Evolutionary conservation across 192 early-diverging fungal species (phyloP).

Genomic region (Rhizoclosmatium sp.): DNA sequence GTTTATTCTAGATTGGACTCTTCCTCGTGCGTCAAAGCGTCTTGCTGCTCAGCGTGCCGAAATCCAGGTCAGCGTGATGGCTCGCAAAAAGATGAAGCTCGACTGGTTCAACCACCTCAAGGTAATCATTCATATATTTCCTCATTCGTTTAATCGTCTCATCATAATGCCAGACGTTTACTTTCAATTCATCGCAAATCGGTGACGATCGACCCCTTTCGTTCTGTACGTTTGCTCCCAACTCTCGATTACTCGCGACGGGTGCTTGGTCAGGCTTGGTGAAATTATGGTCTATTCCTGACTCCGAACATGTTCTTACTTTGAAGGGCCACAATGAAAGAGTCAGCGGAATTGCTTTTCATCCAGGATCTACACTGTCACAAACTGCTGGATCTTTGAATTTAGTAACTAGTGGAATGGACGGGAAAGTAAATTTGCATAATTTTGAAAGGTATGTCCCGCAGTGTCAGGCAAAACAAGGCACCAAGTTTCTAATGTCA

Average conservation of each 20-base stretch:
- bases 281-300: conserved; percentile 89
- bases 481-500: neutral
- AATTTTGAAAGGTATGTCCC: conserved; percentile 72
- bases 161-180: conserved; percentile 14
- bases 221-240: conserved; percentile 80
- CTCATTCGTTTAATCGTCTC: neutral
- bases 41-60: conserved; percentile 72
- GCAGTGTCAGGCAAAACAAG: neutral
- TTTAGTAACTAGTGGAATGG: conserved; percentile 85
- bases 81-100: conserved; percentile 74
- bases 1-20: conserved; percentile 28
- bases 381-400: conserved; percentile 68
- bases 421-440: conserved; percentile 84
- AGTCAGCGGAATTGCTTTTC: conserved; percentile 88
- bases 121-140: conserved; percentile 46
- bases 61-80: conserved; percentile 66
- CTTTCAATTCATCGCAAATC: conserved; percentile 71
- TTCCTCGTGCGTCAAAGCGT: conserved; percentile 71
- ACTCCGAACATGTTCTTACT: conserved; percentile 64
- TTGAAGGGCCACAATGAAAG: conserved; percentile 86
- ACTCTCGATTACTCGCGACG: conserved; percentile 78
- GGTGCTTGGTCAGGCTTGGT: conserved; percentile 85
- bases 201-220: conserved; percentile 88
- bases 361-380: conserved; percentile 76
- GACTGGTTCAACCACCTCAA: conserved; percentile 78